phyloP scores from a whole-genome alignment of 2,329 filamentous ascomycete species.

The Harringtonia lauricola region DNA sequence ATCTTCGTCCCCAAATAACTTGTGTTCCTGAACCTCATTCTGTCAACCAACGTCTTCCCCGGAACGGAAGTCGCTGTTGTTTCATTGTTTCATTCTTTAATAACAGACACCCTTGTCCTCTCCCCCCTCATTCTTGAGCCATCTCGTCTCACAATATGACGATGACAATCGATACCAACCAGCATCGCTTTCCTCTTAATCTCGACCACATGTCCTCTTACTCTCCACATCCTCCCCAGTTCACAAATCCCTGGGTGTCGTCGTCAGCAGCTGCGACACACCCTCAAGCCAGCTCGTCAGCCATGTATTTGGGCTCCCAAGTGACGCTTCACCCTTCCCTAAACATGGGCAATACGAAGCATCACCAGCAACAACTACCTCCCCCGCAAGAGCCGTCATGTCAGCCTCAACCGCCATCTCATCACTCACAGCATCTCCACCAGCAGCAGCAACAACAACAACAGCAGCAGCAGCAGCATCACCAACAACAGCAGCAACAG shows the following conservation, averaged over 20 bases:
- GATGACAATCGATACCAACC: slow-evolving; percentile 87
- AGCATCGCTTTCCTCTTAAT: slow-evolving; percentile 66
- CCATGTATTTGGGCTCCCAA: slow-evolving; percentile 50
- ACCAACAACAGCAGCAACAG: slow-evolving; percentile 33
- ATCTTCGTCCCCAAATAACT: no score
- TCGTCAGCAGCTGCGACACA: slow-evolving; percentile 35
- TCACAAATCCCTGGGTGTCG: slow-evolving; percentile 81
- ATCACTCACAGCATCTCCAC: slow-evolving; percentile 24
- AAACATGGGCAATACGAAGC: slow-evolving; percentile 43
- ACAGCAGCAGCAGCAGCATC: background rate
- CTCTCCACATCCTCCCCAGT: slow-evolving; percentile 55
- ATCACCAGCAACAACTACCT: slow-evolving; percentile 30
- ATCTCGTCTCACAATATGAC: slow-evolving; percentile 58
- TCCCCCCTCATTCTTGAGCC: background rate
- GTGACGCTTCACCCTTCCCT: slow-evolving; percentile 46
- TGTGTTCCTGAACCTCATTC: no score
- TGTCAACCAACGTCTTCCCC: no score
- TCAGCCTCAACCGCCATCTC: slow-evolving; percentile 17
- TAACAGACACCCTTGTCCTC: no score
- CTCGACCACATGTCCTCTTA: slow-evolving; percentile 72
- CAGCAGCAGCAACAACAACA: slow-evolving; percentile 3
- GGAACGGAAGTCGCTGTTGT: no score
- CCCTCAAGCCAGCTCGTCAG: slow-evolving; percentile 40
- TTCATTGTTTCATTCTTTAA: no score
- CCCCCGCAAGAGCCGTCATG: slow-evolving; percentile 9